These are phyloP conservation scores for Hippophae gyantsensis DNA, from an alignment of 306 rosid species.

Conservation along the genomic window DNA sequence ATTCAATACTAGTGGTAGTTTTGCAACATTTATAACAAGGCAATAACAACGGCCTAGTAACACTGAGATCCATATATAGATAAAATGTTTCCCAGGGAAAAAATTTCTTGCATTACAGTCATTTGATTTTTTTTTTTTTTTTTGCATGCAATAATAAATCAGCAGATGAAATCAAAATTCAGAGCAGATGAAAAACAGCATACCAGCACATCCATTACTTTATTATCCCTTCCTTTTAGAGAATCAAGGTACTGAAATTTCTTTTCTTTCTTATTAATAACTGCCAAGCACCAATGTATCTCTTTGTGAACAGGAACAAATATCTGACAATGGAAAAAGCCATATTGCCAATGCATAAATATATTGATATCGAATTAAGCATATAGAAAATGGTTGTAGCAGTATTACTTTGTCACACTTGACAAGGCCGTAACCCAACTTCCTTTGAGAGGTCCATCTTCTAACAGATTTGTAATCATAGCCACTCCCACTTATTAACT, in stretches of 20 bases:
- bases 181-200: slow-evolving; percentile 9
- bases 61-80: no score
- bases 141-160: no score
- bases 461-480: slow-evolving; percentile 82
- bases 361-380: slow-evolving; percentile 5
- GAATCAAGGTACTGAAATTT: slow-evolving; percentile 98
- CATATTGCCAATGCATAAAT: slow-evolving; percentile 8
- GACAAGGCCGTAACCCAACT: slow-evolving; percentile 62
- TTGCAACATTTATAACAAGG: no score
- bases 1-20: no score
- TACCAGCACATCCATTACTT: slow-evolving; percentile 64
- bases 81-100: no score
- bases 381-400: slow-evolving; percentile 5
- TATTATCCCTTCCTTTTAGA: slow-evolving; percentile 56
- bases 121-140: no score
- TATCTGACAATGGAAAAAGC: slow-evolving; percentile 42
- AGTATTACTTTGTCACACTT: slow-evolving; percentile 82
- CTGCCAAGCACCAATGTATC: slow-evolving; percentile 93
- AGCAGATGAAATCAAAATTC: not conserved
- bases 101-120: no score
- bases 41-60: no score
- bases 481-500: slow-evolving; percentile 70
- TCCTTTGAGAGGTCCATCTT: slow-evolving; percentile 83
- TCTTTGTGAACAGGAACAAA: slow-evolving; percentile 90
- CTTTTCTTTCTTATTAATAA: slow-evolving; percentile 71